Evolutionary conservation across 208 protist species (phyloP).

Genomic region (Trypanosomatidae sp.): DNA sequence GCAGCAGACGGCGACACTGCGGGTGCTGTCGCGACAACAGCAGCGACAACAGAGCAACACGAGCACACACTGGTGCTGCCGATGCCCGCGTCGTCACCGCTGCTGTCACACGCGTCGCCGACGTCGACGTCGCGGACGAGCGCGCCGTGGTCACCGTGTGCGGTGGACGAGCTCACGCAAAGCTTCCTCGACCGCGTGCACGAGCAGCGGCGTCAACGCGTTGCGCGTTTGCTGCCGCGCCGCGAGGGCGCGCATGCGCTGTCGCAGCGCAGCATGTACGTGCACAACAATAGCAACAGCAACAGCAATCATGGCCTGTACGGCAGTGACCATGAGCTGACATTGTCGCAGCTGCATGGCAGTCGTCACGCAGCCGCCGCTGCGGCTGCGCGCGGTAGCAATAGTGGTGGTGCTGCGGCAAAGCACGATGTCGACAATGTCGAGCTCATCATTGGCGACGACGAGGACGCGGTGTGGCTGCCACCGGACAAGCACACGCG

Average conservation of each 20-base stretch:
- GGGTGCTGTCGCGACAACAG: too few species aligned
- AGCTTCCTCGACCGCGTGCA: constrained; percentile 58
- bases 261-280: background rate
- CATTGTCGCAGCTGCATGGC: too few species aligned
- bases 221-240: constrained; percentile 41
- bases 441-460: constrained; percentile 48
- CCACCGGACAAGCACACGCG: background rate
- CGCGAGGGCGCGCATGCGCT: constrained; percentile 6
- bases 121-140: too few species aligned
- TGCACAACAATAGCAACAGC: background rate
- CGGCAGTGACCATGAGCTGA: too few species aligned
- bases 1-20: too few species aligned
- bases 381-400: too few species aligned
- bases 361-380: too few species aligned
- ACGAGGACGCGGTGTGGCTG: constrained; percentile 8
- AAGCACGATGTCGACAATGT: constrained; percentile 6
- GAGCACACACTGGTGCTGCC: too few species aligned
- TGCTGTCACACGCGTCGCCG: too few species aligned
- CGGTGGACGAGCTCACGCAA: constrained; percentile 48
- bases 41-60: too few species aligned
- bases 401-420: too few species aligned
- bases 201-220: constrained; percentile 31
- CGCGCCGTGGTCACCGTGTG: constrained; percentile 44
- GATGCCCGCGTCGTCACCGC: too few species aligned
- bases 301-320: constrained; percentile 1